Evolutionary conservation across 345 rosid species (phyloP).

Genomic region (Gossypium mustelinum): DNA sequence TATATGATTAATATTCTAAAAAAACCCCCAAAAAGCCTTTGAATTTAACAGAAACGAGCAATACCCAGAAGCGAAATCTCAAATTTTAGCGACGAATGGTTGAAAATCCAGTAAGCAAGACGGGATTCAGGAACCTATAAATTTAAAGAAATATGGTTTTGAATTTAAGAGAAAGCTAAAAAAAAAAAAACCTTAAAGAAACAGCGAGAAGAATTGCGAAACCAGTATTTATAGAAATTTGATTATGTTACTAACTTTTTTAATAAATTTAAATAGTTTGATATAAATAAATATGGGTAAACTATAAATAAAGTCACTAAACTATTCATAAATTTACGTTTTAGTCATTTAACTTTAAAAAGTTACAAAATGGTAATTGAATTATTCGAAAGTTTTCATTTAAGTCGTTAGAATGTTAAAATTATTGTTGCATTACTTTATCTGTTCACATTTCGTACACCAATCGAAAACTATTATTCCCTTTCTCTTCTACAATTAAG

Average conservation of each 20-base stretch:
- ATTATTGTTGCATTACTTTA: too few relatives aligned
- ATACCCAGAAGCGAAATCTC: background rate
- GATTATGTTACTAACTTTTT: too few relatives aligned
- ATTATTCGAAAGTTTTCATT: too few relatives aligned
- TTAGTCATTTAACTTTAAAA: too few relatives aligned
- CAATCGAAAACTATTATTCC: too few relatives aligned
- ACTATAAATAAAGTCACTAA: too few relatives aligned
- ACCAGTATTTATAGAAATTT: background rate
- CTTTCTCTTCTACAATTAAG: too few relatives aligned
- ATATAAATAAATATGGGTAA: too few relatives aligned
- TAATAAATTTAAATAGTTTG: too few relatives aligned
- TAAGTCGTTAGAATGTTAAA: too few relatives aligned
- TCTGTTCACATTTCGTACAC: fast-evolving
- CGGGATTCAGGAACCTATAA: background rate
- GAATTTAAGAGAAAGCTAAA: background rate
- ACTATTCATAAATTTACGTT: too few relatives aligned
- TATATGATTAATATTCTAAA: background rate
- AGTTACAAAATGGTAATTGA: too few relatives aligned
- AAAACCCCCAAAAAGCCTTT: background rate
- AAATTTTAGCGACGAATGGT: background rate
- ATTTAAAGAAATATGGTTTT: background rate
- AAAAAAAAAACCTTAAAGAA: background rate
- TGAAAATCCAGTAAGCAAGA: background rate
- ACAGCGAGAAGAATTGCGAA: background rate
- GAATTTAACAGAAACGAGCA: background rate